Evolutionary conservation across 306 rosid species (phyloP).

Genomic region (Cucurbita ficifolia): DNA sequence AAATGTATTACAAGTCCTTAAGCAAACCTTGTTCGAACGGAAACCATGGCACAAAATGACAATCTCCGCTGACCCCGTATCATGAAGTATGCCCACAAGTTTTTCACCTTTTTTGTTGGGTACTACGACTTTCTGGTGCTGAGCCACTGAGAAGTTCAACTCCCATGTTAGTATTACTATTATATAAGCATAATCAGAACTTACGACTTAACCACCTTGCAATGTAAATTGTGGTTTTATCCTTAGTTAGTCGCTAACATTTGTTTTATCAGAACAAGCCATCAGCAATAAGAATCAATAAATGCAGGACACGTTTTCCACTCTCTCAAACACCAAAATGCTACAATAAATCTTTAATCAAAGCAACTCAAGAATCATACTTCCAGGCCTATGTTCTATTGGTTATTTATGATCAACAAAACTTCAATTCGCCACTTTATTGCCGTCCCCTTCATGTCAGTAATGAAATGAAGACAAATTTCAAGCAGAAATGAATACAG

Average conservation of each 20-base stretch:
- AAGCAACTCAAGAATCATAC: not conserved
- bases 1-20: not conserved
- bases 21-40: conserved; percentile 39
- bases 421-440: not conserved
- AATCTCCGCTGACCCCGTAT: conserved; percentile 46
- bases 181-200: not conserved
- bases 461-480: not conserved
- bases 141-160: conserved; percentile 23
- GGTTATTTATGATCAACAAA: not conserved
- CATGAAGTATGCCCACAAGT: conserved; percentile 64
- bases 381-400: not conserved
- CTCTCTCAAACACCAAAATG: not conserved
- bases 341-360: not conserved
- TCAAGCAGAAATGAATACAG: not conserved
- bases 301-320: not conserved
- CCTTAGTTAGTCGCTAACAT: not conserved
- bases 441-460: not conserved
- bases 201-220: not conserved
- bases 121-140: conserved; percentile 30
- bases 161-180: not conserved
- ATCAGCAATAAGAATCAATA: not conserved
- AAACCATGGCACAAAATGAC: conserved; percentile 71
- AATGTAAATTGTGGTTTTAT: not conserved
- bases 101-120: conserved; percentile 49
- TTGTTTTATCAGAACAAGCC: not conserved